phyloP scores from a whole-genome alignment of 345 rosid genomes.

The Carallia pectinifolia region DNA sequence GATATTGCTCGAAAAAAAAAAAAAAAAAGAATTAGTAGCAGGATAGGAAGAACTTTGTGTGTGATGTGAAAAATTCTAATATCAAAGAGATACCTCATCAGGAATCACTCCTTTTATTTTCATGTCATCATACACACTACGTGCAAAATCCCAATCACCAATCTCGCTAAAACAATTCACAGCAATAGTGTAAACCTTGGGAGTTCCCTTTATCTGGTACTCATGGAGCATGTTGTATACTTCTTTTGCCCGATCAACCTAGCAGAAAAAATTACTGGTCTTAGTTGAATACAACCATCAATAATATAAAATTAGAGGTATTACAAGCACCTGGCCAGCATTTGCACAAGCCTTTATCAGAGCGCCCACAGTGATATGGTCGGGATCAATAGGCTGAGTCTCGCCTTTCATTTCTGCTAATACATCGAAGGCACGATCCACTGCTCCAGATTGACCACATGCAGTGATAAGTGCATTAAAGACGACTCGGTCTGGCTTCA shows the following conservation, averaged over 20 bases:
- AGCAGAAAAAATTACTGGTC: constrained; percentile 23
- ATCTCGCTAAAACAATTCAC: constrained; percentile 67
- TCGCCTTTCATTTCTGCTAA: constrained; percentile 91
- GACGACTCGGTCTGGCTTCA: constrained; percentile 97
- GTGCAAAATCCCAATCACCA: constrained; percentile 69
- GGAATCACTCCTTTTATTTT: constrained; percentile 58
- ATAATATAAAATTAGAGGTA: constrained; percentile 3
- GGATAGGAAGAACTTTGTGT: background rate
- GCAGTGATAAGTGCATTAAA: constrained; percentile 97
- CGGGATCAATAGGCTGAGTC: constrained; percentile 90
- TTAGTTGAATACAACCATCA: background rate
- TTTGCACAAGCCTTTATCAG: constrained; percentile 83
- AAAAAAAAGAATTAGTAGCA: too few relatives aligned
- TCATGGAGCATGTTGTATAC: constrained; percentile 71
- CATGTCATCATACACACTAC: constrained; percentile 64
- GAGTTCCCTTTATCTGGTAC: constrained; percentile 79
- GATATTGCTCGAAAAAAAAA: too few relatives aligned
- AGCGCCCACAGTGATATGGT: constrained; percentile 87
- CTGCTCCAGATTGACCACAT: constrained; percentile 95
- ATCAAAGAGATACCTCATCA: constrained; percentile 60
- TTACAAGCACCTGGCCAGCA: constrained; percentile 70
- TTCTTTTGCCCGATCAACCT: constrained; percentile 82
- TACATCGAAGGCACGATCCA: constrained; percentile 96
- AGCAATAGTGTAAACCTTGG: constrained; percentile 84
- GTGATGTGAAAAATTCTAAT: background rate